Evolutionary conservation across 2,329 filamentous ascomycete species (phyloP).

Genomic region (Penicillium brasilianum): DNA sequence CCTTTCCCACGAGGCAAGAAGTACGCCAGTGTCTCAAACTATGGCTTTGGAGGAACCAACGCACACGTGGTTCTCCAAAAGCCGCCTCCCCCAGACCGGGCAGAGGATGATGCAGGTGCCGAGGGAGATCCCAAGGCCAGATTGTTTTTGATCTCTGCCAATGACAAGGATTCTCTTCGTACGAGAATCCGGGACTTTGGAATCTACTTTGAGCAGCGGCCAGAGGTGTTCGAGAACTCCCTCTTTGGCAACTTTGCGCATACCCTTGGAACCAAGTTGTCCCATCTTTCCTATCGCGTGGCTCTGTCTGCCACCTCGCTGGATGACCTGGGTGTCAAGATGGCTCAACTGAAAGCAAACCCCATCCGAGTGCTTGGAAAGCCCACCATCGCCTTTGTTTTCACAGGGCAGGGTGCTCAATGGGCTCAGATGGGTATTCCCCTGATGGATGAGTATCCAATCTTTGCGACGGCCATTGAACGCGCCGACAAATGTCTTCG

Average conservation of each 20-base stretch:
- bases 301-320: conserved; percentile 28
- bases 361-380: conserved; percentile 26
- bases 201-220: conserved; percentile 33
- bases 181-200: conserved; percentile 32
- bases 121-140: conserved; percentile 28
- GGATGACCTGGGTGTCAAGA: conserved; percentile 29
- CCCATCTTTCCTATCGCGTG: conserved; percentile 34
- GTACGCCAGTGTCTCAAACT: conserved; percentile 35
- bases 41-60: conserved; percentile 39
- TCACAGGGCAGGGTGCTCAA: conserved; percentile 33
- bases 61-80: conserved; percentile 34
- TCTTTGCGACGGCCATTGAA: conserved; percentile 26
- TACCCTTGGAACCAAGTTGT: conserved; percentile 33
- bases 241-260: conserved; percentile 34
- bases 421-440: conserved; percentile 33
- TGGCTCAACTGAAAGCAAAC: conserved; percentile 32
- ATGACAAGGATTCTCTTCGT: conserved; percentile 34
- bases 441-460: conserved; percentile 30
- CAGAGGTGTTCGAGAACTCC: conserved; percentile 30
- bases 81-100: conserved; percentile 16
- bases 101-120: conserved; percentile 15
- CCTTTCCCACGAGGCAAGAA: conserved; percentile 37
- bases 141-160: conserved; percentile 34
- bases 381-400: conserved; percentile 27
- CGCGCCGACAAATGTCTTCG: conserved; percentile 23